Evolutionary conservation across 306 rosid genomes (phyloP).

Genomic region (Abrus precatorius): DNA sequence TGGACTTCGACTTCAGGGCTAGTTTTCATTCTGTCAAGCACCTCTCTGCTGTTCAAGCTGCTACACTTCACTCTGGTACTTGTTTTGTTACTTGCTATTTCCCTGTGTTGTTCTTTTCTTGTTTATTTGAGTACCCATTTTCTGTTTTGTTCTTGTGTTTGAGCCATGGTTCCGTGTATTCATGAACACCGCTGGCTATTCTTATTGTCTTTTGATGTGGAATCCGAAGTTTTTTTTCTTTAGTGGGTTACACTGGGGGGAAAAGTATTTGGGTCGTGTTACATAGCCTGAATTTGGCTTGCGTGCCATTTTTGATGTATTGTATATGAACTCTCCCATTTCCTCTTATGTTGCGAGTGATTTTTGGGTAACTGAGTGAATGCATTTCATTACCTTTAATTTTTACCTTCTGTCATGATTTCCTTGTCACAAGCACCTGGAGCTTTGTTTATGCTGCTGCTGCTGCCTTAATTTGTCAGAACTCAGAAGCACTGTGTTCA

Average conservation of each 20-base stretch:
- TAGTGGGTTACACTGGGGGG: background rate
- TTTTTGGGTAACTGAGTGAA: slow-evolving; percentile 5
- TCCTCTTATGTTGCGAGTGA: background rate
- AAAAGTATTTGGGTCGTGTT: slow-evolving; percentile 24
- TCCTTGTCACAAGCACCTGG: slow-evolving; percentile 14
- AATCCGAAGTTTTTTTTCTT: slow-evolving; percentile 18
- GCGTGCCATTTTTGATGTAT: slow-evolving; percentile 23
- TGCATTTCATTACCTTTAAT: background rate
- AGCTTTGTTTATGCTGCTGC: slow-evolving; percentile 3
- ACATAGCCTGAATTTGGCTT: slow-evolving; percentile 16
- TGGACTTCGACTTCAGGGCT: slow-evolving; percentile 81
- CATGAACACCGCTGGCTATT: background rate
- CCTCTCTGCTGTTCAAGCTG: slow-evolving; percentile 70
- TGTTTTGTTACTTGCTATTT: background rate
- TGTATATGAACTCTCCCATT: background rate
- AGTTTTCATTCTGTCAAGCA: slow-evolving; percentile 66
- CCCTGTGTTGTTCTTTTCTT: background rate
- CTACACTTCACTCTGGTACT: slow-evolving; percentile 80
- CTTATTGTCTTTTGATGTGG: slow-evolving; percentile 1
- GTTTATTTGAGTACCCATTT: slow-evolving; percentile 8
- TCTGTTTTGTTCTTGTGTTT: background rate
- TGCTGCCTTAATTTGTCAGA: slow-evolving; percentile 12
- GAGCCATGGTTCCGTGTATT: slow-evolving; percentile 18
- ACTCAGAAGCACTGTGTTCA: background rate
- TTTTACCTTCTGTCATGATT: background rate